Evolutionary conservation across 176 grass and related monocot genomes (phyloP).

Genomic region (Rhynchospora pubera): DNA sequence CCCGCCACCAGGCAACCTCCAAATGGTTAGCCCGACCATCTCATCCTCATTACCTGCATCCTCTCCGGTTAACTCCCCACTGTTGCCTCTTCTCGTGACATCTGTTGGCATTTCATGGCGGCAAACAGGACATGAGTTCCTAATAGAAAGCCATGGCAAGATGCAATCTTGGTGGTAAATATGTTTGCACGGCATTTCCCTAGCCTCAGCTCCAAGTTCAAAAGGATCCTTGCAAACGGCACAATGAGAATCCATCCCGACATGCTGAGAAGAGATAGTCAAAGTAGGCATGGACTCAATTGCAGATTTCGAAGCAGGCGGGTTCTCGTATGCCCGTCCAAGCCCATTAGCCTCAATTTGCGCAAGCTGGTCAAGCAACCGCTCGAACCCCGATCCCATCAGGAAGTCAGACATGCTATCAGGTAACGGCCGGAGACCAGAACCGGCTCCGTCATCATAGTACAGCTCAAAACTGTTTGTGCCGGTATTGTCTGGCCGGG

Average conservation of each 20-base stretch:
- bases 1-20: constrained; percentile 60
- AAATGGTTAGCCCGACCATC: constrained; percentile 50
- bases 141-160: constrained; percentile 64
- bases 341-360: constrained; percentile 46
- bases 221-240: constrained; percentile 65
- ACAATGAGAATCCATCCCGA: constrained; percentile 41
- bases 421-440: constrained; percentile 45
- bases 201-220: constrained; percentile 33
- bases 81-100: background rate
- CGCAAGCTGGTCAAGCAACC: constrained; percentile 49
- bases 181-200: constrained; percentile 69
- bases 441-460: constrained; percentile 50
- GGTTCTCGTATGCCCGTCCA: constrained; percentile 37
- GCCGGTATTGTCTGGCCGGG: constrained; percentile 17
- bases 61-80: background rate
- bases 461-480: constrained; percentile 46
- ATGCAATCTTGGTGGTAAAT: constrained; percentile 72
- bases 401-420: constrained; percentile 62
- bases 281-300: constrained; percentile 60
- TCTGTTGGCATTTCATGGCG: constrained; percentile 58
- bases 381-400: constrained; percentile 54
- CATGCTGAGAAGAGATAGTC: constrained; percentile 27
- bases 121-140: constrained; percentile 61
- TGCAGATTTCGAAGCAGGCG: constrained; percentile 49
- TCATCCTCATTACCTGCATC: constrained; percentile 37